A percentile compares a stretch with the other conserved stretches of the same genome.
These are phyloP conservation scores for Cubamyces sp. DNA, from an alignment of 768 basidiomycete genomes.

Conservation along the genomic window DNA sequence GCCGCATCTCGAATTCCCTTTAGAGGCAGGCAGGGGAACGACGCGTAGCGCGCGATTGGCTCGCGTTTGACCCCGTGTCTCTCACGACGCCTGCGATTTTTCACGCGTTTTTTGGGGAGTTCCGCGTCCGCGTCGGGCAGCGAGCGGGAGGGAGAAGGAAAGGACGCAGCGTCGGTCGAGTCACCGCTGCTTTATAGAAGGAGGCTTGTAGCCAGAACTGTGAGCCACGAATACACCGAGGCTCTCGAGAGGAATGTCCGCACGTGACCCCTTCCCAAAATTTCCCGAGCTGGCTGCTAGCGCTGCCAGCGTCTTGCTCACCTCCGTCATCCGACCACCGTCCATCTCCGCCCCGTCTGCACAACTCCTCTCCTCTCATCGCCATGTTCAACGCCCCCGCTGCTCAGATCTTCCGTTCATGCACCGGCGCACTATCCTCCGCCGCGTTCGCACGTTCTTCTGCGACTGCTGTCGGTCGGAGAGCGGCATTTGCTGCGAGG, in stretches of 20 bases:
- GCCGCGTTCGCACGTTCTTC: slow-evolving; percentile 48
- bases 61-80: slow-evolving; percentile 16
- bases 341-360: slow-evolving; percentile 10
- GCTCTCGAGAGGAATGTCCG: not conserved
- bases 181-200: slow-evolving; percentile 10
- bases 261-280: slow-evolving; percentile 28
- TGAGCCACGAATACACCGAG: slow-evolving; percentile 6
- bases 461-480: slow-evolving; percentile 29
- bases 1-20: slow-evolving; percentile 31
- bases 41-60: slow-evolving; percentile 28
- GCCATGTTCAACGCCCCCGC: slow-evolving; percentile 59
- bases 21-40: slow-evolving; percentile 27
- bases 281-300: slow-evolving; percentile 19
- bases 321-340: slow-evolving; percentile 26
- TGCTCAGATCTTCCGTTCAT: slow-evolving; percentile 59
- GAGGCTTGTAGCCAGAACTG: not conserved
- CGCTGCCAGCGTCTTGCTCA: slow-evolving; percentile 28
- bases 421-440: slow-evolving; percentile 59
- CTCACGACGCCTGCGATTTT: slow-evolving; percentile 16
- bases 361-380: slow-evolving; percentile 14
- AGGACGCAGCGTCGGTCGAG: slow-evolving; percentile 10
- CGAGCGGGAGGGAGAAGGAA: slow-evolving; percentile 6
- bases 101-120: slow-evolving; percentile 8
- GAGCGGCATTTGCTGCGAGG: slow-evolving; percentile 27
- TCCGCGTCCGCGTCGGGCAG: slow-evolving; percentile 8